These are phyloP conservation scores for Lasiosphaeria ovina DNA, from an alignment of 495 filamentous ascomycete species.

Conservation along the genomic window DNA sequence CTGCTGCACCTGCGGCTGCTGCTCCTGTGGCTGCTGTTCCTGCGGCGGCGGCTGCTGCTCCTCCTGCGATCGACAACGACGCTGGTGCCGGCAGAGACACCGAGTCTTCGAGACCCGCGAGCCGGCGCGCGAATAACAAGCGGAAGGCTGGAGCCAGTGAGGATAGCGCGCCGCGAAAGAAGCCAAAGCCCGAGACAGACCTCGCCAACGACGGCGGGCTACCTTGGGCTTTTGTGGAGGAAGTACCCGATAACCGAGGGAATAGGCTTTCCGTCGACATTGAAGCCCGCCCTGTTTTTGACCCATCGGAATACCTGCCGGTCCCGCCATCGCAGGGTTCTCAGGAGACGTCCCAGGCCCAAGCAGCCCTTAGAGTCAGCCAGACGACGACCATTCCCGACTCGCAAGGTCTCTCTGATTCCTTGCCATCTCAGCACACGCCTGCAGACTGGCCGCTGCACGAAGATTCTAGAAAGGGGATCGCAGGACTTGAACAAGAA, in stretches of 20 bases:
- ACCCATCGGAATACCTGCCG: slow-evolving; percentile 17
- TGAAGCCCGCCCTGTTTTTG: slow-evolving; percentile 12
- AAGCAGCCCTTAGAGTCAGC: slow-evolving; percentile 7
- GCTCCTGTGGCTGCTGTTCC: too few species aligned
- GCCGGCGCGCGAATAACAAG: not conserved
- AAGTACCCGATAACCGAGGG: not conserved
- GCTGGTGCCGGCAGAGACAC: not conserved
- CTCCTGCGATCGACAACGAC: not conserved
- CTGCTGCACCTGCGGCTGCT: too few species aligned
- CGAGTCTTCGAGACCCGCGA: not conserved
- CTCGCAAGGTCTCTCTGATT: slow-evolving; percentile 26
- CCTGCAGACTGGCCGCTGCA: not conserved
- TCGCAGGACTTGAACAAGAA: too few species aligned
- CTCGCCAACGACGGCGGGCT: slow-evolving; percentile 2
- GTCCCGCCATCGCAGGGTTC: slow-evolving; percentile 15
- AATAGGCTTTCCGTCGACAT: slow-evolving; percentile 18
- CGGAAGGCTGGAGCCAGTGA: not conserved
- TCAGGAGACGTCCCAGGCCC: slow-evolving; percentile 5
- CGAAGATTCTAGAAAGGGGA: not conserved
- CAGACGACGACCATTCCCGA: slow-evolving; percentile 30
- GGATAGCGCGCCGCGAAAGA: slow-evolving; percentile 1
- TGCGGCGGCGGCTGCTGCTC: too few species aligned
- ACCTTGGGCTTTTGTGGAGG: slow-evolving; percentile 5
- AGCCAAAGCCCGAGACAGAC: slow-evolving; percentile 1
- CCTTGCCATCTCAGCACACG: slow-evolving; percentile 13